Percentiles rank a stretch among this genome's conserved stretches.
Evolutionary conservation across 2,329 filamentous ascomycete species (phyloP).

Genomic region (Paracoccidioides lutzii): DNA sequence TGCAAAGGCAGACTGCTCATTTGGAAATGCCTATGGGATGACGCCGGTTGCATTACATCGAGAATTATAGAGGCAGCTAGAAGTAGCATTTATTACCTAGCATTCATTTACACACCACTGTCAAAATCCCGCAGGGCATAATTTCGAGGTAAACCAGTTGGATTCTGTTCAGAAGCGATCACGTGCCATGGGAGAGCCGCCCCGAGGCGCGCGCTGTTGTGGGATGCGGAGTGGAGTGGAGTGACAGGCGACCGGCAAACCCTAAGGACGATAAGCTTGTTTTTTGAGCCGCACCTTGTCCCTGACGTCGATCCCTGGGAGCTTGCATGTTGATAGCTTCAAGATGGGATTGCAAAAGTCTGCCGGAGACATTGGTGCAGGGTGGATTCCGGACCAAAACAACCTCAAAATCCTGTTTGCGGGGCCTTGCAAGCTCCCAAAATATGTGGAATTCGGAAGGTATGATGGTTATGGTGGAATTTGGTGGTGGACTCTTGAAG

Average conservation of each 20-base stretch:
- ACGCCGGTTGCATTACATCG: too few species aligned
- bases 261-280: conserved; percentile 24
- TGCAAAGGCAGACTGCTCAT: too few species aligned
- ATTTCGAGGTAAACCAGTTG: neutral
- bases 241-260: conserved; percentile 16
- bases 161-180: neutral
- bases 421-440: neutral
- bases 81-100: too few species aligned
- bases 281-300: conserved; percentile 7
- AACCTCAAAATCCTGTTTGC: neutral
- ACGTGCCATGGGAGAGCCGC: neutral
- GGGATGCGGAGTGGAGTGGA: conserved; percentile 8
- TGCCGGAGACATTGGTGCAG: neutral
- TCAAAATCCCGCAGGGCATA: neutral
- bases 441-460: neutral
- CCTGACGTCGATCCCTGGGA: conserved; percentile 9
- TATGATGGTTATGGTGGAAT: neutral
- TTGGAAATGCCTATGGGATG: too few species aligned
- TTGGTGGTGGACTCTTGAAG: neutral
- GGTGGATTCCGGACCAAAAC: neutral
- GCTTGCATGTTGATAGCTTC: neutral
- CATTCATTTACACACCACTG: too few species aligned
- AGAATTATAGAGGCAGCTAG: too few species aligned
- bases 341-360: neutral
- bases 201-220: neutral